phyloP scores from a whole-genome alignment of 140 eudicot genomes.

The Bidens hawaiensis region DNA sequence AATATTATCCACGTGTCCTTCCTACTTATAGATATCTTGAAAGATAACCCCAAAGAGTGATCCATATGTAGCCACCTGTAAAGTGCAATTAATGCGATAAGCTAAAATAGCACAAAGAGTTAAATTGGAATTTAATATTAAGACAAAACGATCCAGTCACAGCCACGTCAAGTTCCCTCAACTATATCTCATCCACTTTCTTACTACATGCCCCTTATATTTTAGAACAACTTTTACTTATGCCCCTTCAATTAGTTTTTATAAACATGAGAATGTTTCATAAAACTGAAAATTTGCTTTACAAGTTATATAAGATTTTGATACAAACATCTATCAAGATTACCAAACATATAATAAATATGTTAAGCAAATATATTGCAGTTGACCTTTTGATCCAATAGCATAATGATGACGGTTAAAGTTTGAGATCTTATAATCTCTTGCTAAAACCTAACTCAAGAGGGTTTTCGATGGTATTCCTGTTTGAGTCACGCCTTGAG shows the following conservation, averaged over 20 bases:
- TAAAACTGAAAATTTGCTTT: too few relatives aligned
- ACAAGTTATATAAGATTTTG: too few relatives aligned
- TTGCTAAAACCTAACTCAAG: too few relatives aligned
- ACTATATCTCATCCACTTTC: background rate
- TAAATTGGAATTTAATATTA: slow-evolving; percentile 17
- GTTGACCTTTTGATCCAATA: too few relatives aligned
- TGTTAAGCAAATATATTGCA: too few relatives aligned
- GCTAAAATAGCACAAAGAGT: slow-evolving; percentile 23
- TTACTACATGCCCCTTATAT: background rate
- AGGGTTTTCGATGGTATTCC: too few relatives aligned
- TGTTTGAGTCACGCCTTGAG: too few relatives aligned
- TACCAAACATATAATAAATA: too few relatives aligned
- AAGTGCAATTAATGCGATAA: slow-evolving; percentile 26
- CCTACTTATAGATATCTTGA: slow-evolving; percentile 2
- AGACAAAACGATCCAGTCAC: slow-evolving; percentile 20
- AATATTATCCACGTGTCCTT: background rate
- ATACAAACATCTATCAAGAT: too few relatives aligned
- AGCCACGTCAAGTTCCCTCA: slow-evolving; percentile 22
- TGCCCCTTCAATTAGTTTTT: background rate
- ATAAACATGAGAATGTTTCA: too few relatives aligned
- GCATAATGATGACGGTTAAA: too few relatives aligned
- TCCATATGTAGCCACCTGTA: slow-evolving; percentile 19
- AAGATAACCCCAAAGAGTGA: slow-evolving; percentile 17
- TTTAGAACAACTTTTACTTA: background rate
- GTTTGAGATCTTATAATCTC: too few relatives aligned